Percentiles rank a stretch among this genome's conserved stretches.
phyloP scores from a whole-genome alignment of 306 rosid genomes.

The Calophaca sinica region DNA sequence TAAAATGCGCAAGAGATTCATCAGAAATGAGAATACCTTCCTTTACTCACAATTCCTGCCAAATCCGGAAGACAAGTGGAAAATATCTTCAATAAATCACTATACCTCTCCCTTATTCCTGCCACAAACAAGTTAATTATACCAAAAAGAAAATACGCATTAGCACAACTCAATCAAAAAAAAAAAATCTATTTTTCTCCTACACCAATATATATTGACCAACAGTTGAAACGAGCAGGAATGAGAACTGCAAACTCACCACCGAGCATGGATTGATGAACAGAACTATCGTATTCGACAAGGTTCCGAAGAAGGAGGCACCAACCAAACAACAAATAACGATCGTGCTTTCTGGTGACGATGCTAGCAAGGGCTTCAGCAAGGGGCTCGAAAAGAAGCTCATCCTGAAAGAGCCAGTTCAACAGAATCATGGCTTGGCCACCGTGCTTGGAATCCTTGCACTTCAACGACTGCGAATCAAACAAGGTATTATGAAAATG shows the following conservation, averaged over 20 bases:
- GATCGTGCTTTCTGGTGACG: constrained; percentile 63
- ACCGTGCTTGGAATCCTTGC: constrained; percentile 68
- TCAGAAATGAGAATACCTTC: constrained; percentile 63
- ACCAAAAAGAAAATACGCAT: constrained; percentile 2
- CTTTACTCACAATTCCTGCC: constrained; percentile 57
- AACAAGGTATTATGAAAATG: neutral
- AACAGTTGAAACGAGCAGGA: neutral
- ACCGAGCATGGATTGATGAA: constrained; percentile 51
- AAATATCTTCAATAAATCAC: constrained; percentile 66
- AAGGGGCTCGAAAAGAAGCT: constrained; percentile 58
- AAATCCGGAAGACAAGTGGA: constrained; percentile 61
- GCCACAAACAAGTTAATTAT: constrained; percentile 36
- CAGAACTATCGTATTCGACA: constrained; percentile 59
- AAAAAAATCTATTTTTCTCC: neutral
- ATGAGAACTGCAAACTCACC: constrained; percentile 53
- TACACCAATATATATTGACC: neutral
- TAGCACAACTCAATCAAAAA: neutral
- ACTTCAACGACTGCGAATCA: constrained; percentile 61
- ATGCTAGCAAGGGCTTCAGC: constrained; percentile 64
- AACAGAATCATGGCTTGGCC: constrained; percentile 71
- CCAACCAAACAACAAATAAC: constrained; percentile 82
- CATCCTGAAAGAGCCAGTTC: constrained; percentile 86
- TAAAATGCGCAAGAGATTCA: constrained; percentile 13
- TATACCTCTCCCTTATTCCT: constrained; percentile 76
- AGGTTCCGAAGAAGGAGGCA: constrained; percentile 75